Percentiles rank a stretch among this genome's conserved stretches.
phyloP scores from a whole-genome alignment of 2,329 filamentous ascomycete species.

The Karstenula rhodostoma region DNA sequence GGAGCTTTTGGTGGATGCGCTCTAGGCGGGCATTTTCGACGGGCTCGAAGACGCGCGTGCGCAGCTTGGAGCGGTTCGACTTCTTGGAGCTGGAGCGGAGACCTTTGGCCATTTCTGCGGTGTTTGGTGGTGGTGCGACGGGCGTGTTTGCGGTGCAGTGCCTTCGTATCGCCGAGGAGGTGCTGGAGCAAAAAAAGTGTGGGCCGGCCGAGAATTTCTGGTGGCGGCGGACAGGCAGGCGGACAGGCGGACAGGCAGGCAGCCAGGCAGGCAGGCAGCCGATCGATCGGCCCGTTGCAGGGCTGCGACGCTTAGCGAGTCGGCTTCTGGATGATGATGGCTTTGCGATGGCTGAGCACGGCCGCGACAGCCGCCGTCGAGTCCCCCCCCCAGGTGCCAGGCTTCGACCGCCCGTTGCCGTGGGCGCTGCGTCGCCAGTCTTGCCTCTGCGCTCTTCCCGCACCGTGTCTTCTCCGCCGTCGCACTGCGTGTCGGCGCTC shows the following conservation, averaged over 20 bases:
- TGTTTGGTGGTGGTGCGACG: slow-evolving; percentile 49
- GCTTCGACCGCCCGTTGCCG: slow-evolving; percentile 5
- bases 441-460: neutral
- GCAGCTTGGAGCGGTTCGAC: slow-evolving; percentile 82
- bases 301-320: slow-evolving; percentile 18
- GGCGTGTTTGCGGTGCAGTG: neutral
- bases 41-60: slow-evolving; percentile 83
- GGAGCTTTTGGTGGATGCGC: slow-evolving; percentile 83
- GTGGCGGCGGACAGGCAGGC: slow-evolving; percentile 26
- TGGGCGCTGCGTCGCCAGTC: neutral
- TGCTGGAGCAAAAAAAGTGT: slow-evolving; percentile 11
- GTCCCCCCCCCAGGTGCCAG: slow-evolving; percentile 8
- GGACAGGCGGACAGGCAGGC: neutral
- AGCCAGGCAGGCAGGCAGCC: neutral
- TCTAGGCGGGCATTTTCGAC: slow-evolving; percentile 80
- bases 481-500: slow-evolving; percentile 4
- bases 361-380: slow-evolving; percentile 36
- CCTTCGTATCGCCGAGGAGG: neutral
- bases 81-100: slow-evolving; percentile 81
- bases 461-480: neutral
- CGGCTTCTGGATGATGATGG: slow-evolving; percentile 39
- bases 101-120: slow-evolving; percentile 81
- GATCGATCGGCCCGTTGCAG: slow-evolving; percentile 21
- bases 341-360: slow-evolving; percentile 30
- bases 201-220: slow-evolving; percentile 25